These are phyloP conservation scores for Magnaporthiopsis rhizophila DNA, from an alignment of 2,329 filamentous ascomycete genomes.

Conservation along the genomic window DNA sequence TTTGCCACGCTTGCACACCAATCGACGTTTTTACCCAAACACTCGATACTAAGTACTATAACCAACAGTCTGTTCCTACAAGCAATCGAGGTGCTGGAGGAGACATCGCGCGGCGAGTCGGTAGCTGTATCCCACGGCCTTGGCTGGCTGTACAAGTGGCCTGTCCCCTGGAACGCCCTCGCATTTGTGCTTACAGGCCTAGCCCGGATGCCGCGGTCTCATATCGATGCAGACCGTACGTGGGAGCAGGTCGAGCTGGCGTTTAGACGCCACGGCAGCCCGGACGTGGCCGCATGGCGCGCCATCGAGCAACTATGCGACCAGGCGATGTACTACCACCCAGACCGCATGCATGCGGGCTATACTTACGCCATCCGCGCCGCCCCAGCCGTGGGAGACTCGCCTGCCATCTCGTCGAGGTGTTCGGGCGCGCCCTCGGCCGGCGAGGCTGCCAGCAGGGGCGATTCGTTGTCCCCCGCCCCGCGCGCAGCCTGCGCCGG, in stretches of 20 bases:
- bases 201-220: neutral
- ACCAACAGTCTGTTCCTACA: neutral
- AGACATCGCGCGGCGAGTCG: neutral
- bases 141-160: constrained; percentile 3
- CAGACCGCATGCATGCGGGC: constrained; percentile 1
- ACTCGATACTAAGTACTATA: too few species aligned
- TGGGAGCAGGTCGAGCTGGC: constrained; percentile 4
- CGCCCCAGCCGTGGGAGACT: neutral
- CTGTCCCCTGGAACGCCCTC: constrained; percentile 2
- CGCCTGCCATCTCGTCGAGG: neutral
- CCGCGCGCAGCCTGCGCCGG: neutral
- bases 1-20: neutral
- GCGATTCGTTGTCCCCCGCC: neutral
- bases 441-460: neutral
- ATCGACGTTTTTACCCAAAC: too few species aligned
- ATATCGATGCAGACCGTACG: neutral
- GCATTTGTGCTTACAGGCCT: constrained; percentile 3
- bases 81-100: neutral
- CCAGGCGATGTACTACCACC: constrained; percentile 4
- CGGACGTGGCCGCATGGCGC: constrained; percentile 2
- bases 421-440: neutral
- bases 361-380: neutral
- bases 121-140: neutral
- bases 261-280: constrained; percentile 1
- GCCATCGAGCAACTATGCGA: constrained; percentile 5